A percentile compares a stretch with the other conserved stretches of the same genome.
These are phyloP conservation scores for Cornus controversa DNA, from an alignment of 148 eudicot genomes.

Conservation along the genomic window DNA sequence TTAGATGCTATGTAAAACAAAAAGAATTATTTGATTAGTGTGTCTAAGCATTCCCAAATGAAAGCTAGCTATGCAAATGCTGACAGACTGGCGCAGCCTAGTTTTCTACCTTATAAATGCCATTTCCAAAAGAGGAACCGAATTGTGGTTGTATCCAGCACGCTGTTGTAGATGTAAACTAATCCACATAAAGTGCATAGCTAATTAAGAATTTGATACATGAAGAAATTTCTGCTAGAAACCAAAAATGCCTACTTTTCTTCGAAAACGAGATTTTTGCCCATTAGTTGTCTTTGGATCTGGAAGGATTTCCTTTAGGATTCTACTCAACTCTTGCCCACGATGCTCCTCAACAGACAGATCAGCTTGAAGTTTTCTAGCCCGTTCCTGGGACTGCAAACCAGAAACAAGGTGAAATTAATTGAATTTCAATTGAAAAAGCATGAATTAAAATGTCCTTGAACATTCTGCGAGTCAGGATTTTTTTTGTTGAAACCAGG, in stretches of 20 bases:
- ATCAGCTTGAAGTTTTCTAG: constrained; percentile 88
- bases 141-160: not conserved
- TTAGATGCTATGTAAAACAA: not conserved
- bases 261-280: constrained; percentile 58
- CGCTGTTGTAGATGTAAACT: not conserved
- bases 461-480: not conserved
- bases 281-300: constrained; percentile 54
- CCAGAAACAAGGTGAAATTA: not conserved
- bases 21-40: not conserved
- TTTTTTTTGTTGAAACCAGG: not conserved
- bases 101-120: not conserved
- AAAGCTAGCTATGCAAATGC: not conserved
- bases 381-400: constrained; percentile 88
- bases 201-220: not conserved
- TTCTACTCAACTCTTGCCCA: constrained; percentile 64
- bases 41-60: not conserved
- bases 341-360: constrained; percentile 86
- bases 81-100: not conserved
- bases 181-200: constrained; percentile 1
- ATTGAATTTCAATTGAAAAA: not conserved
- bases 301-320: constrained; percentile 68
- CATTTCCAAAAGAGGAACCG: not conserved
- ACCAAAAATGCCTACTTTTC: constrained; percentile 52
- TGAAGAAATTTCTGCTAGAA: not conserved
- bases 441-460: not conserved